Evolutionary conservation across 1,284 basidiomycete species (phyloP).

Genomic region (Athelia psychrophila): DNA sequence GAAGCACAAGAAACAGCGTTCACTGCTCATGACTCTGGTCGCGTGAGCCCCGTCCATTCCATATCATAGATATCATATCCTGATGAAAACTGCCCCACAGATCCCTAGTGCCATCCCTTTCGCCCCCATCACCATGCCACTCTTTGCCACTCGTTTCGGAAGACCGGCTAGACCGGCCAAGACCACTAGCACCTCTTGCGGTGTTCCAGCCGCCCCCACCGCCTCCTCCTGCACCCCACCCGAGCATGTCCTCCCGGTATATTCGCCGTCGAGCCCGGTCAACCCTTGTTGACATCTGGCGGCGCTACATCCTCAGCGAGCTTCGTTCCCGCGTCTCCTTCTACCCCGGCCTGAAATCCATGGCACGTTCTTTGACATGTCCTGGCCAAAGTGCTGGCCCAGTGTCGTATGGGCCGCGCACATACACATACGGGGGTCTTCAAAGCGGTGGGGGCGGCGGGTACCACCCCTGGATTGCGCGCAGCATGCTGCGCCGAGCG

Average conservation of each 20-base stretch:
- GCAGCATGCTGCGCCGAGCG: slow-evolving; percentile 50
- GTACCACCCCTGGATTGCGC: slow-evolving; percentile 53
- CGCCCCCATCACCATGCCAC: slow-evolving; percentile 9
- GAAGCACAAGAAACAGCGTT: slow-evolving; percentile 59
- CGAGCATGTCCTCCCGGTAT: slow-evolving; percentile 27
- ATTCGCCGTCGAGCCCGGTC: slow-evolving; percentile 73
- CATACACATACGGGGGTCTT: background rate
- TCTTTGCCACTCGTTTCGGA: slow-evolving; percentile 12
- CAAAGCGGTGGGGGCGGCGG: slow-evolving; percentile 14
- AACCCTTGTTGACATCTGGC: slow-evolving; percentile 71
- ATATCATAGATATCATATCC: slow-evolving; percentile 2
- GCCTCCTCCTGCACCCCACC: slow-evolving; percentile 16
- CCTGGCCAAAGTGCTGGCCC: background rate
- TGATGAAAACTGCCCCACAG: slow-evolving; percentile 20
- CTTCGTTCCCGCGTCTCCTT: slow-evolving; percentile 19
- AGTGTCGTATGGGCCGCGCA: background rate
- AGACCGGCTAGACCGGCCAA: slow-evolving; percentile 20
- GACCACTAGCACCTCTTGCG: slow-evolving; percentile 18
- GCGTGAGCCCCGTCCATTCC: slow-evolving; percentile 40
- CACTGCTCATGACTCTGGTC: slow-evolving; percentile 65
- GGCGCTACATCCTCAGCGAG: slow-evolving; percentile 60
- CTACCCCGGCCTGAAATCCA: background rate
- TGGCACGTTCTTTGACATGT: no score
- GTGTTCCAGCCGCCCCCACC: slow-evolving; percentile 15
- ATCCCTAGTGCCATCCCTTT: slow-evolving; percentile 32